phyloP scores from a whole-genome alignment of 2,329 filamentous ascomycete genomes.

The Aspergillus sclerotialis region DNA sequence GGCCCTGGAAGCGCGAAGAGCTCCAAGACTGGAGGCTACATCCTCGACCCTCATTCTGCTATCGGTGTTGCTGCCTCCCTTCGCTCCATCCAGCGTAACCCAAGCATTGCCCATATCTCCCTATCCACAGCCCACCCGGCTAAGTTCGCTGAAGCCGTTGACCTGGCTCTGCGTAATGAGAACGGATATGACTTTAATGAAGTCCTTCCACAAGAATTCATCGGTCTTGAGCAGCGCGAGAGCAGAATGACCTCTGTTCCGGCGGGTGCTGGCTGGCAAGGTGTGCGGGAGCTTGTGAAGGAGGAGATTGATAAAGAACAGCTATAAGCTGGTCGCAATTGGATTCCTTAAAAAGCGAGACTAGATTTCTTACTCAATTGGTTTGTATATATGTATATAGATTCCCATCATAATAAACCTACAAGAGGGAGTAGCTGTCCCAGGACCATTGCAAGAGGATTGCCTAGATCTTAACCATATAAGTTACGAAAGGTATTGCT shows the following conservation, averaged over 20 bases:
- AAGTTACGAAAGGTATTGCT: too few species aligned
- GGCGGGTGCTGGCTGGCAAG: slow-evolving; percentile 60
- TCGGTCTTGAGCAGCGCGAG: slow-evolving; percentile 69
- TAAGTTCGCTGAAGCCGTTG: slow-evolving; percentile 84
- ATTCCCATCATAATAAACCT: too few species aligned
- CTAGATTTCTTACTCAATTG: not conserved
- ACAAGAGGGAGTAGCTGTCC: too few species aligned
- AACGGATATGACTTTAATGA: slow-evolving; percentile 69
- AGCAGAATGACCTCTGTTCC: slow-evolving; percentile 64
- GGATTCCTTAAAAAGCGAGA: too few species aligned
- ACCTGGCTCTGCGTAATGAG: slow-evolving; percentile 65
- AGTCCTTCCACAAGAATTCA: slow-evolving; percentile 74
- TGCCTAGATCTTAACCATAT: too few species aligned
- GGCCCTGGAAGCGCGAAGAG: slow-evolving; percentile 22
- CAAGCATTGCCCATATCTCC: slow-evolving; percentile 61
- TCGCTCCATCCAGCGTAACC: slow-evolving; percentile 56
- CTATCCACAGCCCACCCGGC: slow-evolving; percentile 92
- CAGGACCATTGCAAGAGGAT: too few species aligned
- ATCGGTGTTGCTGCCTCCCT: slow-evolving; percentile 74
- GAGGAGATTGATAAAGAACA: slow-evolving; percentile 55
- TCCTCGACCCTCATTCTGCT: slow-evolving; percentile 88
- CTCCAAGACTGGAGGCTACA: slow-evolving; percentile 55
- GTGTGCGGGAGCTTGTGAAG: slow-evolving; percentile 68
- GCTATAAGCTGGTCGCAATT: slow-evolving; percentile 20
- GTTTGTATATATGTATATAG: not conserved